A percentile compares a stretch with the other conserved stretches of the same genome.
These are phyloP conservation scores for Raffaelea albimanens DNA, from an alignment of 2,329 filamentous ascomycete species.

Conservation along the genomic window DNA sequence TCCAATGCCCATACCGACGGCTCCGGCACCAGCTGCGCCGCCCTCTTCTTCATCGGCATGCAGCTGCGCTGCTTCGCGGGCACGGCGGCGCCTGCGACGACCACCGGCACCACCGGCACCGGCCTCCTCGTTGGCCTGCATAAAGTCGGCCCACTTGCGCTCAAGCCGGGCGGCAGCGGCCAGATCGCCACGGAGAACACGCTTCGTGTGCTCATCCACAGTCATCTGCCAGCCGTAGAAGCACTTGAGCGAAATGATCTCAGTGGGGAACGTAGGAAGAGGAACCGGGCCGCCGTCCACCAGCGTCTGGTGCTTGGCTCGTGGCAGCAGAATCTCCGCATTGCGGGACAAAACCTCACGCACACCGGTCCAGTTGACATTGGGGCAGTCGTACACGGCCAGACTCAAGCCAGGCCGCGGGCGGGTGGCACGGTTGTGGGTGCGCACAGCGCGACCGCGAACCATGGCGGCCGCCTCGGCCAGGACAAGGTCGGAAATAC, in stretches of 20 bases:
- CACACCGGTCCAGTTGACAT: constrained; percentile 87
- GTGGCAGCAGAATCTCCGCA: constrained; percentile 54
- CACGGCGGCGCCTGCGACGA: constrained; percentile 63
- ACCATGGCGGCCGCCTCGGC: constrained; percentile 78
- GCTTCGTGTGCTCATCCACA: constrained; percentile 85
- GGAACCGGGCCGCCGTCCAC: too few relatives aligned
- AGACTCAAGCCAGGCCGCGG: constrained; percentile 60
- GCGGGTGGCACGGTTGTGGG: constrained; percentile 22
- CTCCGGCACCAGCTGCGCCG: constrained; percentile 33
- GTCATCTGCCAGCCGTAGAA: constrained; percentile 95
- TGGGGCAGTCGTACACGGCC: constrained; percentile 83
- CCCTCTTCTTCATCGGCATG: constrained; percentile 76
- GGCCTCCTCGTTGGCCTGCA: constrained; percentile 84
- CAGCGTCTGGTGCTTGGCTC: not conserved
- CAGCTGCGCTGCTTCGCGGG: constrained; percentile 69
- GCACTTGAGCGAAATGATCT: constrained; percentile 81
- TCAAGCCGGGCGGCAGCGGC: constrained; percentile 69
- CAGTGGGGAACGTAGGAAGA: constrained; percentile 51
- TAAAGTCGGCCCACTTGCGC: constrained; percentile 86
- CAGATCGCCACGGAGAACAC: constrained; percentile 70
- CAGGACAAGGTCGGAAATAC: constrained; percentile 76
- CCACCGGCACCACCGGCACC: constrained; percentile 56
- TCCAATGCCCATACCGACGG: constrained; percentile 21
- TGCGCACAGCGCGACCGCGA: constrained; percentile 46
- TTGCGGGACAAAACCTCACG: constrained; percentile 82